Evolutionary conservation across 768 basidiomycete species (phyloP).

Genomic region (Kwoniella bestiolae): DNA sequence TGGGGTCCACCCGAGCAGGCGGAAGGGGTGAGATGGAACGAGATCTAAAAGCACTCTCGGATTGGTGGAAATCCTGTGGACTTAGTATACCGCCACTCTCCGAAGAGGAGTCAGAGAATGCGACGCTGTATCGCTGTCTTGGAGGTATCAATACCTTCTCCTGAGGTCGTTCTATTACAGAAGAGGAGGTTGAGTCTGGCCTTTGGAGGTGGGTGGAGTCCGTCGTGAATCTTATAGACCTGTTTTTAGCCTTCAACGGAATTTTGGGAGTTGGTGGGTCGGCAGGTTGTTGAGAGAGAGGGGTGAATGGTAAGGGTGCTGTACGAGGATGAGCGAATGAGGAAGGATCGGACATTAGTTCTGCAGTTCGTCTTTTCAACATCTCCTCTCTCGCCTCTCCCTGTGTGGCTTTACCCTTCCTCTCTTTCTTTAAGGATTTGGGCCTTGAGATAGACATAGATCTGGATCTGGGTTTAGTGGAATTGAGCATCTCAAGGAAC

Average conservation of each 20-base stretch:
- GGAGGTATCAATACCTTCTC: background rate
- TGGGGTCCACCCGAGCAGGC: background rate
- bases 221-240: background rate
- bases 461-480: background rate
- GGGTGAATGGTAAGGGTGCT: conserved; percentile 25
- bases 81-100: background rate
- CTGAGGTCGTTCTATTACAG: background rate
- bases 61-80: background rate
- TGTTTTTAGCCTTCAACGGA: background rate
- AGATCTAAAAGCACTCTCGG: background rate
- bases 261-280: background rate
- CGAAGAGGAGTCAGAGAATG: background rate
- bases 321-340: conserved; percentile 31
- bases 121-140: background rate
- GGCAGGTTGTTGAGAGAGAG: background rate
- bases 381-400: background rate
- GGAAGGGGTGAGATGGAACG: background rate
- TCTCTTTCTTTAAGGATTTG: background rate
- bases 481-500: conserved; percentile 19
- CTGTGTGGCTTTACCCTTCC: background rate
- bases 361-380: conserved; percentile 19
- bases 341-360: conserved; percentile 28
- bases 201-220: background rate
- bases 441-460: background rate
- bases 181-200: background rate